Base-by-base conservation (phyloP, 768 basidiomycete genomes). In the Lyophyllum semitale region DNA sequence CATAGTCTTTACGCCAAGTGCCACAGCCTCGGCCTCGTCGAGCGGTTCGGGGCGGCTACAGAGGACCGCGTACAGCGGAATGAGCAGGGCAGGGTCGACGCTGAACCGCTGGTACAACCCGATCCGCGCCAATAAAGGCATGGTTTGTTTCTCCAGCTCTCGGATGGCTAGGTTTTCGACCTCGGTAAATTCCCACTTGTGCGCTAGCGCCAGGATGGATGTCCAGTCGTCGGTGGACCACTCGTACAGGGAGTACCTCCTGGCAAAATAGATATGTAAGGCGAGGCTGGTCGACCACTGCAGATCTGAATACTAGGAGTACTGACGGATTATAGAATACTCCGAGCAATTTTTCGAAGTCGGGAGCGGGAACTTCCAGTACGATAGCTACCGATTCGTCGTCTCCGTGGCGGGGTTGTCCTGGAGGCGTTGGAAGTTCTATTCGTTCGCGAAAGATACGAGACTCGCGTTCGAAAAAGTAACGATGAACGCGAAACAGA, bases 401-500 rank as follows among this genome's bases (percentile, higher is more conserved):
- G 1, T 73, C 70, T 2, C 82, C 83, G 25, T 66, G 65, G 1
- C 54, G 65, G 0, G 58, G 62, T 8, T 69, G 55, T 6, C 72
- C 72, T 20, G 73, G 65, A 7, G 68, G 61, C 4, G 68, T 62
- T 7, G 76, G 68, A n/a, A 52, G 44, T 4, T 62, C 57, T 33
- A 82, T 52, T 47, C 74, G 69, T 0, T 67, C 64, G 8, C 65
- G 66, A 64, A 87, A 86, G 27, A 70, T 74, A 0, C 67, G 47
- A 0, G 85, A 87, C 49, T 89, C 85, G 0, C 87, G 72, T n/a
- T 76, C 74, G 35, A 89, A 85, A 46, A 88, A 87, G 41, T 80
- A 84, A 0, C 80, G 75, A 54, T 88, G 86, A 0, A 89, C 75
- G 0, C 79, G 71, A 57, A 85, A 89, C 0, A 81, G 69, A 4